Percentiles rank a stretch among this genome's conserved stretches.
Evolutionary conservation across 2,329 filamentous ascomycete species (phyloP).

Genomic region (Trichoderma sp.): DNA sequence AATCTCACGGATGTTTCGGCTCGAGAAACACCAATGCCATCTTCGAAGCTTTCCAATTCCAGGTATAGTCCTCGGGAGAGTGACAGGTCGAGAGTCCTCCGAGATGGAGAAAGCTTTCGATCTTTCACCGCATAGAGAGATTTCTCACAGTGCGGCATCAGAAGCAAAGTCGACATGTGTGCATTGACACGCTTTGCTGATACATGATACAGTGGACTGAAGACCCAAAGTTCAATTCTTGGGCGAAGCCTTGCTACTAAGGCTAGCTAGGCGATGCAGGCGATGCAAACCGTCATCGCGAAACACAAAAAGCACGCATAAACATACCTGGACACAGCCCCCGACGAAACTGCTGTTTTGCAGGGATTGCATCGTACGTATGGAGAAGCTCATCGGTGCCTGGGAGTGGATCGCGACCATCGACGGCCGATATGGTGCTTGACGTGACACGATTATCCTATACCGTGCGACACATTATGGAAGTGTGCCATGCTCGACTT

Average conservation of each 20-base stretch:
- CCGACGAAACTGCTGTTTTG: background rate
- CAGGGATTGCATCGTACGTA: slow-evolving; percentile 7
- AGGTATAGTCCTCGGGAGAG: background rate
- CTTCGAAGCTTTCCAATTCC: background rate
- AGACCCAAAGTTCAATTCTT: too few relatives aligned
- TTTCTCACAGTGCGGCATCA: background rate
- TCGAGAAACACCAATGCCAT: slow-evolving; percentile 10
- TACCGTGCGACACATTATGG: background rate
- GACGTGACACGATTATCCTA: background rate
- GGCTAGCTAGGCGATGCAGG: background rate
- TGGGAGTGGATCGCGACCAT: slow-evolving; percentile 1
- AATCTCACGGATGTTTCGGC: slow-evolving; percentile 22
- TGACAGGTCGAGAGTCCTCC: background rate
- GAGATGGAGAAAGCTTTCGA: background rate
- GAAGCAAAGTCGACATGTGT: background rate
- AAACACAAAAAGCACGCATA: background rate
- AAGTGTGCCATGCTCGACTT: background rate
- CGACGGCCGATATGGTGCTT: background rate
- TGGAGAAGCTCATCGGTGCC: slow-evolving; percentile 13
- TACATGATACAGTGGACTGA: background rate
- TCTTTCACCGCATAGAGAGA: background rate
- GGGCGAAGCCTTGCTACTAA: background rate
- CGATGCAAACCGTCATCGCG: background rate
- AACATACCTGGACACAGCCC: background rate
- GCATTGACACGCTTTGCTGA: background rate